phyloP scores from a whole-genome alignment of 345 rosid species.

The Raphanus raphanistrum region DNA sequence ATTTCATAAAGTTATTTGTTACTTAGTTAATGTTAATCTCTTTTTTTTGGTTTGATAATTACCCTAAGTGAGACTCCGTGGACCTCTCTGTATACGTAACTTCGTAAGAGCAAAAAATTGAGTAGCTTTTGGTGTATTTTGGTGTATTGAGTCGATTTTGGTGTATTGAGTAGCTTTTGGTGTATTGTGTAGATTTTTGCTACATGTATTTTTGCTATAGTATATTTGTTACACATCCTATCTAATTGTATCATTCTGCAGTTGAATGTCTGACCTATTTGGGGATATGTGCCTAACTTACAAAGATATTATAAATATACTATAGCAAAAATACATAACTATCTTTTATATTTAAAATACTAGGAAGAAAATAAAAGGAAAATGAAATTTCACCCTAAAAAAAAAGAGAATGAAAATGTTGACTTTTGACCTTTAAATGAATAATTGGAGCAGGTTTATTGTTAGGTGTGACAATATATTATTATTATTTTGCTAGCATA shows the following conservation, averaged over 20 bases:
- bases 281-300: slow-evolving; percentile 40
- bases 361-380: background rate
- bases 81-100: slow-evolving; percentile 5
- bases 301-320: slow-evolving; percentile 5
- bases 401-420: slow-evolving; percentile 35
- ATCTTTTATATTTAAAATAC: background rate
- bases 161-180: too few relatives aligned
- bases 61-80: slow-evolving; percentile 15
- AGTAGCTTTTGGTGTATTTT: too few relatives aligned
- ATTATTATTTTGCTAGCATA: background rate
- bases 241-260: slow-evolving; percentile 27
- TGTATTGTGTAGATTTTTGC: too few relatives aligned
- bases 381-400: background rate
- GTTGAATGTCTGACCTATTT: slow-evolving; percentile 40
- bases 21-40: too few relatives aligned
- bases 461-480: slow-evolving; percentile 31
- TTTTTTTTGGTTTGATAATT: background rate
- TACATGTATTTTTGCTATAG: too few relatives aligned
- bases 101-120: background rate
- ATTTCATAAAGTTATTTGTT: background rate
- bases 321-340: background rate
- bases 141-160: too few relatives aligned
- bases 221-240: background rate
- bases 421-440: slow-evolving; percentile 28
- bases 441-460: slow-evolving; percentile 41